Conservation (phyloP, 2,329 filamentous ascomycete genomes). For the Epichloe hybrida region DNA sequence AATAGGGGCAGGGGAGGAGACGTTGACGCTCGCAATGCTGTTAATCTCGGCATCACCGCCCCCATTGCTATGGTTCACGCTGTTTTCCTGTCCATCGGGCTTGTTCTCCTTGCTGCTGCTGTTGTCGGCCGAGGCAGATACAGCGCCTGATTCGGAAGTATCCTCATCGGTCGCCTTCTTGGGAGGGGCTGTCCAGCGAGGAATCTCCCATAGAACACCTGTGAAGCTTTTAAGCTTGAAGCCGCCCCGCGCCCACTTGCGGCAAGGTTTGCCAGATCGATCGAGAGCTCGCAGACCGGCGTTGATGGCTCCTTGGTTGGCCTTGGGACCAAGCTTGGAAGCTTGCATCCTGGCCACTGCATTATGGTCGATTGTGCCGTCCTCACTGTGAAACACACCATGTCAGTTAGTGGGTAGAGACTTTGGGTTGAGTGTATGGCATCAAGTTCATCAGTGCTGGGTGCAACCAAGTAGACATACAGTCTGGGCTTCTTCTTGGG, state of each 20-base stretch:
- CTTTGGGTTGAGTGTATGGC: slow-evolving; percentile 1
- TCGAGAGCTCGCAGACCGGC: slow-evolving; percentile 89
- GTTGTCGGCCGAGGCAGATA: slow-evolving; percentile 33
- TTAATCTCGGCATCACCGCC: slow-evolving; percentile 38
- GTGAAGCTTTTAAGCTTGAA: slow-evolving; percentile 89
- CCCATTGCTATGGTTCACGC: slow-evolving; percentile 30
- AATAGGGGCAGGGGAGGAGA: slow-evolving; percentile 37
- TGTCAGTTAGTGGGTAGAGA: slow-evolving; percentile 16
- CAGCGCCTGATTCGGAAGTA: slow-evolving; percentile 31
- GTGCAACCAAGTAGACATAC: slow-evolving; percentile 45
- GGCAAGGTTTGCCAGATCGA: slow-evolving; percentile 79
- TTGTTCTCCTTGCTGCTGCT: slow-evolving; percentile 52
- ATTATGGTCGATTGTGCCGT: slow-evolving; percentile 47
- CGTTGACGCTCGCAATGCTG: slow-evolving; percentile 36
- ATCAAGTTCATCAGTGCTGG: background rate
- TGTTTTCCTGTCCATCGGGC: slow-evolving; percentile 40
- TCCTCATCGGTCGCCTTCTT: slow-evolving; percentile 35
- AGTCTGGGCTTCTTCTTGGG: slow-evolving; percentile 92
- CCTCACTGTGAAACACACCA: slow-evolving; percentile 34
- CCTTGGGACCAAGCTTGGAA: slow-evolving; percentile 82
- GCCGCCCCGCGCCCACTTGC: slow-evolving; percentile 75
- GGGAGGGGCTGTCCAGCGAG: slow-evolving; percentile 68
- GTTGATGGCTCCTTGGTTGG: slow-evolving; percentile 95
- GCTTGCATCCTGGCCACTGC: slow-evolving; percentile 34
- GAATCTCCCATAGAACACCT: slow-evolving; percentile 67